These are phyloP conservation scores for Ambrosia trifida DNA, from an alignment of 129 eudicot genomes.

Conservation along the genomic window DNA sequence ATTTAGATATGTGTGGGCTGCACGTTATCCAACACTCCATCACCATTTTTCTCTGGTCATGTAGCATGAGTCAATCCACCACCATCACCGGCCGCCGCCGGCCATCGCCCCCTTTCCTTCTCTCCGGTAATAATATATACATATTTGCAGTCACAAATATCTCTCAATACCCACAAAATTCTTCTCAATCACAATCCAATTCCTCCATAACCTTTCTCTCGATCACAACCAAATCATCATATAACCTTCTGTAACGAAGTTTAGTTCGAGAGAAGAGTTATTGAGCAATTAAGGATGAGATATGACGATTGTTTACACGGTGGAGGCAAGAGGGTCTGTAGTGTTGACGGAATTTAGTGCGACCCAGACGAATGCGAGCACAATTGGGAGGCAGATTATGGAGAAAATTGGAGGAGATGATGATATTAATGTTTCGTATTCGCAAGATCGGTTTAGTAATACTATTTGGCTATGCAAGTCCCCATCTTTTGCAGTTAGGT, in stretches of 20 bases:
- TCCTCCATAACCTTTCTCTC: constrained; percentile 28
- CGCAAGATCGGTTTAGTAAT: constrained; percentile 75
- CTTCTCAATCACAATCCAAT: neutral
- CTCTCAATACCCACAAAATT: too few species aligned
- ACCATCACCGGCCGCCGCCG: too few species aligned
- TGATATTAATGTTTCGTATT: constrained; percentile 70
- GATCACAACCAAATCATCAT: constrained; percentile 4
- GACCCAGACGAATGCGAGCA: constrained; percentile 65
- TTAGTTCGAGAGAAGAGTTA: constrained; percentile 23
- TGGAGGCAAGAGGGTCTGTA: constrained; percentile 89
- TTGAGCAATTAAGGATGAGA: constrained; percentile 19
- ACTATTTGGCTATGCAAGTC: constrained; percentile 61
- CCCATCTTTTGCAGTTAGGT: constrained; percentile 58
- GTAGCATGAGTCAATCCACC: too few species aligned
- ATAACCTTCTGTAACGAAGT: neutral
- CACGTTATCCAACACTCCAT: too few species aligned
- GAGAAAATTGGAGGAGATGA: constrained; percentile 57
- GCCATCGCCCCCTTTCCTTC: too few species aligned
- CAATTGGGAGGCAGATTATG: constrained; percentile 66
- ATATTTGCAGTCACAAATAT: too few species aligned
- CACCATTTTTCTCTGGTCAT: too few species aligned
- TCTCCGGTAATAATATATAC: too few species aligned
- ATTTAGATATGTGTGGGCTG: too few species aligned
- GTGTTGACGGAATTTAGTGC: constrained; percentile 73
- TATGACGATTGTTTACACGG: constrained; percentile 70